Evolutionary conservation across 1,139 yeast genomes (phyloP).

Genomic region (Yamadazyma diospyri): DNA sequence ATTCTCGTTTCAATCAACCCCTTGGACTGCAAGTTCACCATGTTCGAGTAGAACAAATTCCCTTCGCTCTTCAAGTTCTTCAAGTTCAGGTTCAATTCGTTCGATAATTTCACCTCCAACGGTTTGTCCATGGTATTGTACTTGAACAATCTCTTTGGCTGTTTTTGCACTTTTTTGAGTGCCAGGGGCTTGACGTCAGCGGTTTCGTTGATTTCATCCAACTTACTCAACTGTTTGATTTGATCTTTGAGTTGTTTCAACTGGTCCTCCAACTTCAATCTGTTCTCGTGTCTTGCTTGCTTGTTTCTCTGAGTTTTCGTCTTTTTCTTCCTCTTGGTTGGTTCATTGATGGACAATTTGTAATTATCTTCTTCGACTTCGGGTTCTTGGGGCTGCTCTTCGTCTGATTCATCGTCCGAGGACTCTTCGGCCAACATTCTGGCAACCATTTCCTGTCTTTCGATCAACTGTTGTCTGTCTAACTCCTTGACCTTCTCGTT

Average conservation of each 20-base stretch:
- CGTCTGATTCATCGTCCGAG: slow-evolving; percentile 32
- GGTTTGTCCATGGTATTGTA: slow-evolving; percentile 60
- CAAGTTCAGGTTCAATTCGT: slow-evolving; percentile 82
- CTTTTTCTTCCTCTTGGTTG: slow-evolving; percentile 67
- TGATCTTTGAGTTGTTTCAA: slow-evolving; percentile 55
- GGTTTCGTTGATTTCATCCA: slow-evolving; percentile 31
- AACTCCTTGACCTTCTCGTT: slow-evolving; percentile 68
- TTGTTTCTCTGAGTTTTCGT: slow-evolving; percentile 75
- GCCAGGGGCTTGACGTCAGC: slow-evolving; percentile 9
- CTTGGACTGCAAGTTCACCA: slow-evolving; percentile 74
- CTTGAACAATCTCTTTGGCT: slow-evolving; percentile 39
- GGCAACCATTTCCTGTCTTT: slow-evolving; percentile 61
- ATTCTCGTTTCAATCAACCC: slow-evolving; percentile 87
- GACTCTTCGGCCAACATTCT: slow-evolving; percentile 56
- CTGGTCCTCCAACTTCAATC: slow-evolving; percentile 51
- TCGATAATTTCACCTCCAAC: slow-evolving; percentile 82
- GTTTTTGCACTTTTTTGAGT: slow-evolving; percentile 22
- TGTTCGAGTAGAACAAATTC: slow-evolving; percentile 74
- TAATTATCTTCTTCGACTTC: slow-evolving; percentile 44
- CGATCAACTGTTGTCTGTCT: slow-evolving; percentile 55
- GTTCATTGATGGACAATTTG: slow-evolving; percentile 67
- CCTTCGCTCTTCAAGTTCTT: slow-evolving; percentile 91
- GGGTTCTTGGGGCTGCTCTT: slow-evolving; percentile 52
- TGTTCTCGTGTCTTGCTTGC: slow-evolving; percentile 63
- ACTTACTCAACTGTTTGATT: slow-evolving; percentile 54